Conservation (phyloP, 2,329 filamentous ascomycete species). For the Scedosporium apiospermum region DNA sequence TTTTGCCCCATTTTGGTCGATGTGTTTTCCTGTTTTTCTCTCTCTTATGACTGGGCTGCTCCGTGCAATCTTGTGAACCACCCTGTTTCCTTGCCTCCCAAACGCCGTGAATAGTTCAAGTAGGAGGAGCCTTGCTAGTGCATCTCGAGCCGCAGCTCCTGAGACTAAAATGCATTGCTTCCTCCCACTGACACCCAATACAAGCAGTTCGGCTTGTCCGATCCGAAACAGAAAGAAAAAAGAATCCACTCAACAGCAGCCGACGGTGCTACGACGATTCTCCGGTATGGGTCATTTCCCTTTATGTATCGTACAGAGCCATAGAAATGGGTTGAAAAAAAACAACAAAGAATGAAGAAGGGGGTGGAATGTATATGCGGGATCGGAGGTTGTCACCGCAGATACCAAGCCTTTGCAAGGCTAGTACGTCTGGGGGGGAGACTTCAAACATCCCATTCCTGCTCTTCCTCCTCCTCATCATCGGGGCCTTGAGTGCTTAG, state of each 20-base stretch:
- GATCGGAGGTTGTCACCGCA: background rate
- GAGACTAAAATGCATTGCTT: background rate
- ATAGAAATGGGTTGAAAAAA: slow-evolving; percentile 7
- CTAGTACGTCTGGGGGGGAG: background rate
- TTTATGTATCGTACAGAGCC: slow-evolving; percentile 3
- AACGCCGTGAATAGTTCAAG: too few relatives aligned
- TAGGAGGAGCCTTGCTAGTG: too few relatives aligned
- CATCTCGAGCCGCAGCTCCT: background rate
- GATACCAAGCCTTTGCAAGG: background rate
- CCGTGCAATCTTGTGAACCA: too few relatives aligned
- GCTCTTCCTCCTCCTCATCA: slow-evolving; percentile 29
- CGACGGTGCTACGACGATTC: slow-evolving; percentile 16
- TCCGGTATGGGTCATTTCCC: slow-evolving; percentile 1
- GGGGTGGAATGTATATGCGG: background rate
- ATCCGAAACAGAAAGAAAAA: background rate
- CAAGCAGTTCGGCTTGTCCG: background rate
- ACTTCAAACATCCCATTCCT: slow-evolving; percentile 44
- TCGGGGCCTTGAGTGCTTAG: slow-evolving; percentile 33
- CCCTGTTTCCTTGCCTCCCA: too few relatives aligned
- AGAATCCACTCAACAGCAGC: slow-evolving; percentile 12
- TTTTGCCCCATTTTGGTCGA: too few relatives aligned
- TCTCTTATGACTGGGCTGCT: too few relatives aligned
- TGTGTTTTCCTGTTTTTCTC: too few relatives aligned
- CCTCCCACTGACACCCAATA: background rate
- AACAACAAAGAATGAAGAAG: slow-evolving; percentile 9